Evolutionary conservation across 1,139 yeast genomes (phyloP), one percentile per base, ranked within the genome.

Genomic region (Geotrichum australiense): DNA sequence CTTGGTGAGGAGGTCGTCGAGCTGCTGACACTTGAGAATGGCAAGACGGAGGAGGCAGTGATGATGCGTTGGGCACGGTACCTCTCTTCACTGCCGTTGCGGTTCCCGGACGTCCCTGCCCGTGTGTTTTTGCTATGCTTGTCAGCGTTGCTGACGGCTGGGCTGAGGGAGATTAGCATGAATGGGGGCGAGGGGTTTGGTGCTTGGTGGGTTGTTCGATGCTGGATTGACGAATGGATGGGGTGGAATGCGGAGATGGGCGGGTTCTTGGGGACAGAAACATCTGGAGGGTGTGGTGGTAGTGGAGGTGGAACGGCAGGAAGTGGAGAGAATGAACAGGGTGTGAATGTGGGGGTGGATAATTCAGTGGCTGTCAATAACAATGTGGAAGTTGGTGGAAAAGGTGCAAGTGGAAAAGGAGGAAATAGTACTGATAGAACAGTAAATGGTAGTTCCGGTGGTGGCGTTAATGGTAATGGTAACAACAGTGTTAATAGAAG

Each of bases 221-320:
- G 86, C 57, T 83, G 93, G 89, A 66, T 79, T 5, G 85, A 79
- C 54, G 91, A 81, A 55, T 81, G 77, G 71, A 64, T 80, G 51
- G 71, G 72, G 1, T 80, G 86, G 80, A 64, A 73, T 42, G 80
- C 81, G 18, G 89, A 81, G 54, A 61, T 79, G 39, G 83, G 86
- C 6, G 85, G 86, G 0, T 78, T 77, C 51, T 60, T 76, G 29
- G 47, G n/a, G n/a, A n/a, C n/a, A n/a, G n/a, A n/a, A n/a, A n/a
- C n/a, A n/a, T n/a, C n/a, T n/a, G n/a, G n/a, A n/a, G n/a, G n/a
- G n/a, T n/a, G n/a, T n/a, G n/a, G n/a, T n/a, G n/a, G n/a, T n/a
- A n/a, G n/a, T n/a, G n/a, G n/a, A n/a, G n/a, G n/a, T n/a, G n/a
- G n/a, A n/a, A n/a, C n/a, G n/a, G n/a, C n/a, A n/a, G n/a, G n/a